These are phyloP conservation scores for Dentipellis fragilis DNA, from an alignment of 768 basidiomycete species.

Conservation along the genomic window DNA sequence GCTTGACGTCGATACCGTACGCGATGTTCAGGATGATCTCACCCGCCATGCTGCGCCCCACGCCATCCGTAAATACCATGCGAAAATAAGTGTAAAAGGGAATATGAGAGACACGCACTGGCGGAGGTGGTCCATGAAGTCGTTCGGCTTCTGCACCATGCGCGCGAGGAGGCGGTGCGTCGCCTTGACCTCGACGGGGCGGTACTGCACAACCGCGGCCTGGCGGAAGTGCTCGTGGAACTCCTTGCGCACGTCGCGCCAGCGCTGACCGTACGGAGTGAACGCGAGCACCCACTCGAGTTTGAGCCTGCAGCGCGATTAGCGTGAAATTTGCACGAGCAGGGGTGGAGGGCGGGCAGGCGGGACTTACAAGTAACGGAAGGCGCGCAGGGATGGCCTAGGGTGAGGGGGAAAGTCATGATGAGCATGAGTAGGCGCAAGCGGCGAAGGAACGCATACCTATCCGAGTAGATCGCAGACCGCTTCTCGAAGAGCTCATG, in stretches of 20 bases:
- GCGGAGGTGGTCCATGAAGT: conserved; percentile 23
- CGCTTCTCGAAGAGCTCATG: conserved; percentile 6
- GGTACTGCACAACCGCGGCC: neutral
- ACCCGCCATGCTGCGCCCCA: neutral
- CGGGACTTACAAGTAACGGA: neutral
- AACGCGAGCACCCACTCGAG: conserved; percentile 12
- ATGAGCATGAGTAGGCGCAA: too few species aligned
- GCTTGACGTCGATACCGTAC: neutral
- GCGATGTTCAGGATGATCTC: neutral
- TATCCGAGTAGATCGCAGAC: conserved; percentile 2
- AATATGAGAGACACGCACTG: neutral
- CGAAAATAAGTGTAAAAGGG: neutral
- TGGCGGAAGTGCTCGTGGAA: neutral
- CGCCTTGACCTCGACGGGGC: neutral
- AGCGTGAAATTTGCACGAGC: neutral
- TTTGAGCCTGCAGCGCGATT: neutral
- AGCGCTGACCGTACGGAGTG: neutral
- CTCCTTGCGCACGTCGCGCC: neutral
- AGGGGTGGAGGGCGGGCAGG: neutral
- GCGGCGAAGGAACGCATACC: neutral
- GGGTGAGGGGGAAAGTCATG: too few species aligned
- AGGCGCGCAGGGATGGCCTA: neutral
- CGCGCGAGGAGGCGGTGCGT: neutral
- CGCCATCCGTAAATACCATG: neutral
- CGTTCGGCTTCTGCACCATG: conserved; percentile 26